Evolutionary conservation across 441 rosid species (phyloP), one percentile per base, ranked within the genome.

Genomic region (Iberis amara): DNA sequence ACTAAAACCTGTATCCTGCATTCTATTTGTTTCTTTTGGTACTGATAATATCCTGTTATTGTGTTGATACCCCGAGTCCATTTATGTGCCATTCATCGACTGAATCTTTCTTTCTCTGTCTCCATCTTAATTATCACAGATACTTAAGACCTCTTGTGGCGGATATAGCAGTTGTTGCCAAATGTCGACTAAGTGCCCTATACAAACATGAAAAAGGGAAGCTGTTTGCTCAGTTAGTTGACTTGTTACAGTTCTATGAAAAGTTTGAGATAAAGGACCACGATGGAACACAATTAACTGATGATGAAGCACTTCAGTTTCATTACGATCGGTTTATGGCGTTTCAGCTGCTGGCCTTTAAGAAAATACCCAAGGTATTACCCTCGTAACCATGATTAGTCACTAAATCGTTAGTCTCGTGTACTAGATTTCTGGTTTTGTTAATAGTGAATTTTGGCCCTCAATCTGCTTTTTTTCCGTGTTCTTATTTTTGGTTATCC

Each of bases 211-310:
- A 75, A 47, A 86, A 82, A 31, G 97, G 99, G 62, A 89, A 81
- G 65, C 92, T 92, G 62, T 92, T 92, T 52, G 94, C 94, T 14
- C 96, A 90, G 47, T 74, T 89, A 65, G 97, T 89, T 57, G 95
- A 86, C 72, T 78, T 86, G 64, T 67, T 88, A 50, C 96, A 85
- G 70, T 88, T 82, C 57, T 88, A 88, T 40, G 96, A 85, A 73
- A 84, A 86, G 68, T 88, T 88, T 78, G 98, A 91, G 80, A 91
- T 91, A 52, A 85, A 91, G 66, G 98, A 91, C 68, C 98, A 88
- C 61, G 83, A 76, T 62, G 99, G 99, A 24, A 92, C 94, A 45
- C 99, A 92, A 49, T 69, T 92, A 70, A 81, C 79, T 18, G 99
- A 92, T 68, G 99, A 89, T 65, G 96, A 92, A 76, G 88, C 91